Evolutionary conservation across 2,329 filamentous ascomycete species (phyloP).

Genomic region (Phoma sp.): DNA sequence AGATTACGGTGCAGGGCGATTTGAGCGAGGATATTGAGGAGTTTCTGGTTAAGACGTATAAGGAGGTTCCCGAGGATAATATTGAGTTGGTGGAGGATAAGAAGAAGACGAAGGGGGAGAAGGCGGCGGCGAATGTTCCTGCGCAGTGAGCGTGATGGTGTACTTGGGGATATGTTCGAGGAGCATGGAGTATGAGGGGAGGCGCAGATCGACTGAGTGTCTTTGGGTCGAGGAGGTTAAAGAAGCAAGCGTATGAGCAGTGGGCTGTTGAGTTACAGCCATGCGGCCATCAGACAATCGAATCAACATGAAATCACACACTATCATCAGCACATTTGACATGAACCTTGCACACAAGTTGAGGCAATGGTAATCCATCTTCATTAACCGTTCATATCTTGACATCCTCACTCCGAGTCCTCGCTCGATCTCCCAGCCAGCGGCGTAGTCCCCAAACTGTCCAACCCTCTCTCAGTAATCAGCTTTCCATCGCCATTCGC

Average conservation of each 20-base stretch:
- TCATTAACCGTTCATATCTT: no score
- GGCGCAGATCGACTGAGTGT: no score
- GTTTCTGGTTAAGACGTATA: slow-evolving; percentile 87
- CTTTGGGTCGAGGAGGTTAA: no score
- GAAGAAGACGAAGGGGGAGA: slow-evolving; percentile 74
- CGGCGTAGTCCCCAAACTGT: slow-evolving; percentile 48
- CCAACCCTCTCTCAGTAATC: slow-evolving; percentile 45
- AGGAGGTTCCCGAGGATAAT: slow-evolving; percentile 91
- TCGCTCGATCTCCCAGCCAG: slow-evolving; percentile 32
- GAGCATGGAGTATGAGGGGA: no score
- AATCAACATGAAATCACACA: no score
- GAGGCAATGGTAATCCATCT: no score
- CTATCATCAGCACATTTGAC: no score
- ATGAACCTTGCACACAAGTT: no score
- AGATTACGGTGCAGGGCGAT: slow-evolving; percentile 98
- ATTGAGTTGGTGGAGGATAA: slow-evolving; percentile 95
- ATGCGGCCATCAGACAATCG: no score
- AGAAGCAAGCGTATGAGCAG: no score
- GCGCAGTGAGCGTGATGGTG: slow-evolving; percentile 17
- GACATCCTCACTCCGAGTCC: slow-evolving; percentile 22
- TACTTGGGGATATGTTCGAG: no score
- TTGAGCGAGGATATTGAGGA: slow-evolving; percentile 94
- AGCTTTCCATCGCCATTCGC: slow-evolving; percentile 39
- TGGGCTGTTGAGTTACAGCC: no score
- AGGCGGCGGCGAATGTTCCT: slow-evolving; percentile 18